Percentiles rank a stretch among this genome's conserved stretches.
phyloP scores from a whole-genome alignment of 2,329 filamentous ascomycete genomes.

The Xylaria sp. region DNA sequence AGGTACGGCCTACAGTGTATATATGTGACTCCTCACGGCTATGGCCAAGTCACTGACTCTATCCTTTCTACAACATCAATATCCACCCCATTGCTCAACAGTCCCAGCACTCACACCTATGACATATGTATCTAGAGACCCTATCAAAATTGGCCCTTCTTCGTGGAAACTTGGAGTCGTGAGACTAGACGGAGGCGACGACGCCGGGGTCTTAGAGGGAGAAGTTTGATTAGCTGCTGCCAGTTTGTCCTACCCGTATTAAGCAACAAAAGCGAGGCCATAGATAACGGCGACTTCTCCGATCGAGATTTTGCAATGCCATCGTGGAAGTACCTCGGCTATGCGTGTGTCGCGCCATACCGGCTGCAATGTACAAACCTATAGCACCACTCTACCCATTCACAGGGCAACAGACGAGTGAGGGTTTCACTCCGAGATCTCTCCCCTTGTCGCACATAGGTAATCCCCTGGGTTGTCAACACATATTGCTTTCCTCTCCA shows the following conservation, averaged over 20 bases:
- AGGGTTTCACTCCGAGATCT: background rate
- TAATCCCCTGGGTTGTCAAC: background rate
- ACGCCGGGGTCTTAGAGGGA: background rate
- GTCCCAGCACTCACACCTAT: background rate
- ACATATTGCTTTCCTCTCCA: background rate
- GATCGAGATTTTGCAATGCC: background rate
- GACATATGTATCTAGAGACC: background rate
- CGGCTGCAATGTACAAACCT: background rate
- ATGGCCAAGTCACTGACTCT: too few species aligned
- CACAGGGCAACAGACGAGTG: background rate
- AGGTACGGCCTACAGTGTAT: too few species aligned
- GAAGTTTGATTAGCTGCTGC: background rate
- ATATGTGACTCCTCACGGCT: too few species aligned
- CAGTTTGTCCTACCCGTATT: background rate
- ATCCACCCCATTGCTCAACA: too few species aligned
- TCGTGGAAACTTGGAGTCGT: background rate
- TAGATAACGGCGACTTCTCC: background rate
- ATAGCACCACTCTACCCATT: background rate
- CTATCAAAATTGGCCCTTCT: background rate
- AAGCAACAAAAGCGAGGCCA: background rate
- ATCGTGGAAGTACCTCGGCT: background rate
- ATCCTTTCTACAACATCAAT: too few species aligned
- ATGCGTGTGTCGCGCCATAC: background rate
- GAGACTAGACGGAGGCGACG: background rate
- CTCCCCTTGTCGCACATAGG: too few species aligned